Evolutionary conservation across 345 rosid genomes (phyloP), one percentile per base, ranked within the genome.

Genomic region (Moricandia arvensis): DNA sequence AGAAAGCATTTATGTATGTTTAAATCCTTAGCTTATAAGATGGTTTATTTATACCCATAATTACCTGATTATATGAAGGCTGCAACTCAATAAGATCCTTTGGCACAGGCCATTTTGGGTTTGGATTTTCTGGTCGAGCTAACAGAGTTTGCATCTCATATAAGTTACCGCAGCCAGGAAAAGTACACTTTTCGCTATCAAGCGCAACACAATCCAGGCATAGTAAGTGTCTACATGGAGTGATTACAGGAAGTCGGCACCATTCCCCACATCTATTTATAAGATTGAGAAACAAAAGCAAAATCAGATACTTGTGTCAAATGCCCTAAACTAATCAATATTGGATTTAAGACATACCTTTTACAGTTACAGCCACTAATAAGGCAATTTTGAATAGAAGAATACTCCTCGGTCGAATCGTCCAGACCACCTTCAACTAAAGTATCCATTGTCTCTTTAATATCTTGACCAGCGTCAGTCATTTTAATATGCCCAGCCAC

Each of bases 71-170:
- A 81, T 94, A 94, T 18, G 99, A 87, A 78, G 99, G 97, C 76
- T 94, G 99, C 66, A 90, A 85, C 85, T 94, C 99, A 59, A 94
- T 94, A 67, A 94, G 97, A 88, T 94, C 97, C 81, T 90, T 85
- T 2, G 99, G 99, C 45, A 94, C 99, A 64, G 97, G 89, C 97
- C 97, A 89, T 75, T 90, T 90, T 31, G 99, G 99, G 69, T 86
- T 91, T 61, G 98, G 97, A 86, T 94, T 94, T 84, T 94, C 99
- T 4, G 88, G 88, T 51, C 99, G 88, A 33, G 95, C 85, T 80
- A 87, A 70, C 61, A 77, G 96, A 79, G 84, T 83, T 82, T 94
- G 89, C 99, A 94, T 94, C 84, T 90, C 96, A 75, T 91, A 91
- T 66, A 82, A 83, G 72, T 72, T 62, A 80, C 95, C 87, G 78